Percentiles rank a stretch among this genome's conserved stretches.
Evolutionary conservation across 768 basidiomycete genomes (phyloP).

Genomic region (Dictyophora rubrovolvata): DNA sequence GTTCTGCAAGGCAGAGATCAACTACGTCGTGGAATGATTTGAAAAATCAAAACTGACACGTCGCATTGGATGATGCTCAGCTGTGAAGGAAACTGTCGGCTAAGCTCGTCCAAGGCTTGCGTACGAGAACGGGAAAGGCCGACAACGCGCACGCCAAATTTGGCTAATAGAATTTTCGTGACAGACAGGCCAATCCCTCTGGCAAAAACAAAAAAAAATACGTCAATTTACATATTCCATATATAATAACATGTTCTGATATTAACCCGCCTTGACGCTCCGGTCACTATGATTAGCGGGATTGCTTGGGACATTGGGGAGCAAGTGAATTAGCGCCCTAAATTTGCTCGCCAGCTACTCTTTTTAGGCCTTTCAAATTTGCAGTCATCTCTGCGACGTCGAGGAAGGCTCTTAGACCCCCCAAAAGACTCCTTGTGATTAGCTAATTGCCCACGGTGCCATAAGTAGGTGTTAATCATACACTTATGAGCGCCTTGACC

Average conservation of each 20-base stretch:
- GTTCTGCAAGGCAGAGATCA: constrained; percentile 32
- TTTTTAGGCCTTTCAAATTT: too few relatives aligned
- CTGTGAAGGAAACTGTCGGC: constrained; percentile 23
- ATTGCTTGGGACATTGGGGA: neutral
- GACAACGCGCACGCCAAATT: constrained; percentile 58
- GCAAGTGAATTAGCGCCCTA: neutral
- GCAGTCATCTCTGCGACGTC: too few relatives aligned
- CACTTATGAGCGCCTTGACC: constrained; percentile 2
- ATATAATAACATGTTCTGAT: neutral
- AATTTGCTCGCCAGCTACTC: neutral
- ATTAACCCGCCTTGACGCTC: constrained; percentile 51
- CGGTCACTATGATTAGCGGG: constrained; percentile 70
- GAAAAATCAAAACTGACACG: constrained; percentile 42
- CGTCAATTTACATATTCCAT: constrained; percentile 26
- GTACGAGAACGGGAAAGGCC: constrained; percentile 64
- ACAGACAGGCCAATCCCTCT: constrained; percentile 75
- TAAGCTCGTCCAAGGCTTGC: constrained; percentile 49
- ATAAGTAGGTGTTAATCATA: neutral
- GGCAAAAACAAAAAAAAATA: constrained; percentile 3
- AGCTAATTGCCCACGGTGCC: neutral
- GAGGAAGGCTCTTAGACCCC: neutral
- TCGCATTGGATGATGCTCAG: constrained; percentile 60
- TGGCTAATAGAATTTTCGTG: constrained; percentile 50
- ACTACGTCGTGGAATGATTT: neutral
- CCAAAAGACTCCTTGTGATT: neutral